phyloP scores from a whole-genome alignment of 164 flowering plant genomes.

The Tinospora cordifolia region DNA sequence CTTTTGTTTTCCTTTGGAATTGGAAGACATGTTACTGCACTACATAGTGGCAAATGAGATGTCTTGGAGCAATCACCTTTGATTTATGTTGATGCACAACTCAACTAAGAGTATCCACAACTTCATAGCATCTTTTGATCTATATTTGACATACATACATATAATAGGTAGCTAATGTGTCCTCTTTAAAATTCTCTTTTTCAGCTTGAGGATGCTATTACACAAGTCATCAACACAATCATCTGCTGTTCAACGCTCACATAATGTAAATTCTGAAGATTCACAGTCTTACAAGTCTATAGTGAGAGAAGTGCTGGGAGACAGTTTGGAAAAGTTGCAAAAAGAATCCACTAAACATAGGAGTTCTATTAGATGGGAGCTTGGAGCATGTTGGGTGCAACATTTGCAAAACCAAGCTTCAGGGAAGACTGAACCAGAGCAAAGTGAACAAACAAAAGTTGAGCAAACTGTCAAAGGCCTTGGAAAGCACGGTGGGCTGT shows the following conservation, averaged over 20 bases:
- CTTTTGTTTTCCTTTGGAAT: not conserved
- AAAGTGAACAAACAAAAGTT: slow-evolving; percentile 59
- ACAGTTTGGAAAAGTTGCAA: slow-evolving; percentile 59
- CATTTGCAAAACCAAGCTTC: slow-evolving; percentile 85
- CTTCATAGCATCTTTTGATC: not conserved
- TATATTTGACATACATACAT: not conserved
- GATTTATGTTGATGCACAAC: not conserved
- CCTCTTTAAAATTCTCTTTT: slow-evolving; percentile 11
- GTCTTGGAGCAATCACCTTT: not conserved
- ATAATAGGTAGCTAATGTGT: not conserved
- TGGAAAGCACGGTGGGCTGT: slow-evolving; percentile 85
- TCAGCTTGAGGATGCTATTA: slow-evolving; percentile 77
- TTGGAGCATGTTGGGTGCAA: slow-evolving; percentile 98
- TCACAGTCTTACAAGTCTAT: slow-evolving; percentile 36
- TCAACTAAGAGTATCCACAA: not conserved
- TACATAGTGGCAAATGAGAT: not conserved
- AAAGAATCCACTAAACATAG: slow-evolving; percentile 36
- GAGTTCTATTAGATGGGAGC: slow-evolving; percentile 84
- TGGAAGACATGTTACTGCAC: not conserved
- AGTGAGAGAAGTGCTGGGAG: slow-evolving; percentile 48
- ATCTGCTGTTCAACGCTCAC: slow-evolving; percentile 36
- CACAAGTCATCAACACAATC: slow-evolving; percentile 58
- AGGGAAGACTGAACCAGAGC: slow-evolving; percentile 62
- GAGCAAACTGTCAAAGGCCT: slow-evolving; percentile 91
- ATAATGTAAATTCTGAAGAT: slow-evolving; percentile 43